Percentiles rank a stretch among this genome's conserved stretches.
These are phyloP conservation scores for Aspergillus chevalieri DNA, from an alignment of 2,329 filamentous ascomycete genomes.

Conservation along the genomic window DNA sequence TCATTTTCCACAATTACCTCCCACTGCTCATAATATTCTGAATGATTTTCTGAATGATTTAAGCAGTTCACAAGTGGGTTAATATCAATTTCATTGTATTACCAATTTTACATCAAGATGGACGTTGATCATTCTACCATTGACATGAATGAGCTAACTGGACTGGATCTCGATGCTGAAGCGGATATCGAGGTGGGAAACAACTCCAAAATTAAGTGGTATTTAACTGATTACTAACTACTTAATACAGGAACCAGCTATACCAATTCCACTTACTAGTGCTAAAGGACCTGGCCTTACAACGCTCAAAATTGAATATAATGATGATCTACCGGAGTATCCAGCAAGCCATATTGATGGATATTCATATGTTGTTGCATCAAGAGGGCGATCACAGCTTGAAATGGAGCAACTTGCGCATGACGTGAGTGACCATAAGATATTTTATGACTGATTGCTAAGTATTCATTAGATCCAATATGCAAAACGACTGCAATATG, in stretches of 20 bases:
- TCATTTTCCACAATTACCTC: too few relatives aligned
- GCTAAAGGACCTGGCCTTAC: background rate
- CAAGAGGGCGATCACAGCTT: background rate
- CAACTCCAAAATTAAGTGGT: too few relatives aligned
- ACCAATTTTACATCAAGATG: too few relatives aligned
- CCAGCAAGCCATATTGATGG: background rate
- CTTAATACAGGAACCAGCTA: background rate
- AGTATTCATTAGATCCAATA: constrained; percentile 2
- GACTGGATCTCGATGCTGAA: too few relatives aligned
- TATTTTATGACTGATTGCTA: background rate
- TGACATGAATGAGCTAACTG: too few relatives aligned
- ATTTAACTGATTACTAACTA: too few relatives aligned
- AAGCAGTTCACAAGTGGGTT: too few relatives aligned
- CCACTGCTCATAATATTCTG: too few relatives aligned
- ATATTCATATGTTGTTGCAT: background rate
- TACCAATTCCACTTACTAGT: constrained; percentile 1
- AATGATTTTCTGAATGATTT: too few relatives aligned
- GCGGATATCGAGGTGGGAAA: too few relatives aligned
- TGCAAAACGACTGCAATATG: background rate
- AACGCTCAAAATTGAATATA: background rate
- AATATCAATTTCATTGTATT: too few relatives aligned
- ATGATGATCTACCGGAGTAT: background rate
- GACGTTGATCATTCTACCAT: too few relatives aligned
- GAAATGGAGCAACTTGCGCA: background rate
- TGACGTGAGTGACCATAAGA: constrained; percentile 1